Conservation (phyloP, 805 yeast genomes). For the Danielia oregonensis region DNA sequence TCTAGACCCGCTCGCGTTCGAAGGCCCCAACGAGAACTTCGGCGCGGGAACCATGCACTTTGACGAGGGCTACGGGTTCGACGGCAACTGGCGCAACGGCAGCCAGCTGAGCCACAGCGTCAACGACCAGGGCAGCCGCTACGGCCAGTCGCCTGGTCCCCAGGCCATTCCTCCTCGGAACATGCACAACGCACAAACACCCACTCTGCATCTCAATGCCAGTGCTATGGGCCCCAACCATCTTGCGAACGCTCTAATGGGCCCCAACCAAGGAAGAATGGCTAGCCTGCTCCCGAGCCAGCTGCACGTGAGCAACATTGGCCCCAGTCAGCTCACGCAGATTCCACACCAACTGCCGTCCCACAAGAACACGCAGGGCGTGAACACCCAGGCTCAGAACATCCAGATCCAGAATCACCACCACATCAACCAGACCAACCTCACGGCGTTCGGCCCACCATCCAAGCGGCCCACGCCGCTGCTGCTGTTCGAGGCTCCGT, state of each 20-base stretch:
- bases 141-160: too few species aligned
- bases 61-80: background rate
- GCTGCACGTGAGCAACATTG: too few species aligned
- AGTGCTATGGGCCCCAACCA: background rate
- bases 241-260: background rate
- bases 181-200: too few species aligned
- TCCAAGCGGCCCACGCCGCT: slow-evolving; percentile 5
- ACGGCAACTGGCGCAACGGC: background rate
- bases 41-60: background rate
- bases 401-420: background rate
- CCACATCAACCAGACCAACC: slow-evolving; percentile 8
- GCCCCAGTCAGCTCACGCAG: too few species aligned
- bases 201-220: background rate
- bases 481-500: slow-evolving; percentile 17
- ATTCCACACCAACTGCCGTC: too few species aligned
- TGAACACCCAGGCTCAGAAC: background rate
- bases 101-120: background rate
- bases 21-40: slow-evolving; percentile 32
- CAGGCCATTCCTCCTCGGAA: too few species aligned
- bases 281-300: too few species aligned
- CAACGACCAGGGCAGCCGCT: too few species aligned
- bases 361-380: background rate
- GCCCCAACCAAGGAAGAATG: background rate
- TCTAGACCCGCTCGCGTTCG: slow-evolving; percentile 47
- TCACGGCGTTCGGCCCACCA: background rate